Evolutionary conservation across 192 early-diverging fungal genomes (phyloP), one percentile per base, ranked within the genome.

Genomic region (Backusella tarrabulga): DNA sequence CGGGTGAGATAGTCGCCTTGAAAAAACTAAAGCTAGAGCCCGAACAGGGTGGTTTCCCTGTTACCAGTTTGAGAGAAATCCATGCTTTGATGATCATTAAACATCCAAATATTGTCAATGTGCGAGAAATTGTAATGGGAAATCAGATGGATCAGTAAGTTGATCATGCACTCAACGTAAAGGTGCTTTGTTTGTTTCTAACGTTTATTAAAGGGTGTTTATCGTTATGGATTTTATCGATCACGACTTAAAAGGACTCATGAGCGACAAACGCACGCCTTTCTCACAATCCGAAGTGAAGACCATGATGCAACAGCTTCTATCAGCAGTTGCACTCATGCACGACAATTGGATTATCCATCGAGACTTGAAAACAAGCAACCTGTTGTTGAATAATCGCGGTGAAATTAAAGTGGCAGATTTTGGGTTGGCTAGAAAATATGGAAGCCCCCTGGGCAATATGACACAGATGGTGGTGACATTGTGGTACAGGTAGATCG

Each of bases 221-320:
- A 96, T 97, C 74, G 97, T 96, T 4, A 99, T 99, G 97, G 97
- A 99, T 70, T 99, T 94, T 81, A 91, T 97, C 77, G 95, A 97
- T 41, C 97, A 98, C 78, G 97, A 99, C 75, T 86, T 99, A 52
- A 96, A 98, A 68, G 83, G 91, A 6, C 83, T 99, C 0, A 96
- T 98, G 95, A 94, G 93, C 60, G 85, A 84, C 38, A 97, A 97
- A 95, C 81, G 81, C 3, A 56, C 81, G 4, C 89, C 93, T 7
- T 99, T 99, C 76, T 79, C 93, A 21, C 92, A 93, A 50, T 95
- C 93, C 5, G 97, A 99, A 83, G 90, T 92, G 35, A 95, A 94
- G 67, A 90, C 93, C 0, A 73, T 96, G 46, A 88, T 95, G 89
- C 34, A 88, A 15, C 94, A 96, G 75, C 69, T 93, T 3, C 54